Percentiles rank a stretch among this genome's conserved stretches.
These are phyloP conservation scores for Crotalaria pallida DNA, from an alignment of 306 rosid genomes.

Conservation along the genomic window DNA sequence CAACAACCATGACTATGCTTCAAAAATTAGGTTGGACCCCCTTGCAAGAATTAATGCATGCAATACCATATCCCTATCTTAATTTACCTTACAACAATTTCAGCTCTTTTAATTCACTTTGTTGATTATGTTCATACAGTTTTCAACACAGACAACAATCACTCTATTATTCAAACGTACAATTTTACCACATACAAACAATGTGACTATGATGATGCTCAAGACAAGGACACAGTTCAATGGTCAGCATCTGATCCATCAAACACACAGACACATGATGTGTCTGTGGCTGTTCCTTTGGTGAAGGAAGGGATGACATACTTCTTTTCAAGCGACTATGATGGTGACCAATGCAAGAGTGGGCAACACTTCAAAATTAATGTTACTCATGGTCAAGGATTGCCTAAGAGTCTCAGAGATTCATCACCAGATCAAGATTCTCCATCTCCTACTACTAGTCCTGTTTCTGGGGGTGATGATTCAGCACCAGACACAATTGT, in stretches of 20 bases:
- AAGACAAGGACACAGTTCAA: slow-evolving; percentile 57
- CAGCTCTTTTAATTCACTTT: not conserved
- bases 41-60: not conserved
- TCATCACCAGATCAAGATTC: slow-evolving; percentile 41
- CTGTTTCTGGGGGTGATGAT: slow-evolving; percentile 55
- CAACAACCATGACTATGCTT: not conserved
- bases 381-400: slow-evolving; percentile 73
- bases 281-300: slow-evolving; percentile 59
- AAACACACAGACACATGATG: slow-evolving; percentile 32
- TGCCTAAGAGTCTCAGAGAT: slow-evolving; percentile 38
- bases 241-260: slow-evolving; percentile 67
- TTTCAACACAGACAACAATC: slow-evolving; percentile 79
- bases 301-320: slow-evolving; percentile 58
- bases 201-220: slow-evolving; percentile 64
- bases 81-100: not conserved
- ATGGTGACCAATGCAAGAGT: slow-evolving; percentile 75
- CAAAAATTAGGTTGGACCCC: not conserved
- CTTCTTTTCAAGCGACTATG: slow-evolving; percentile 82
- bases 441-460: slow-evolving; percentile 48
- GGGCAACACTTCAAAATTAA: slow-evolving; percentile 68
- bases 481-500: slow-evolving; percentile 69
- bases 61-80: not conserved
- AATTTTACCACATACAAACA: slow-evolving; percentile 64
- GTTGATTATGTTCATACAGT: slow-evolving; percentile 39
- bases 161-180: slow-evolving; percentile 67